Percentiles rank a stretch among this genome's conserved stretches.
Evolutionary conservation across 306 rosid species (phyloP).

Genomic region (Astragalus glycyphyllos): DNA sequence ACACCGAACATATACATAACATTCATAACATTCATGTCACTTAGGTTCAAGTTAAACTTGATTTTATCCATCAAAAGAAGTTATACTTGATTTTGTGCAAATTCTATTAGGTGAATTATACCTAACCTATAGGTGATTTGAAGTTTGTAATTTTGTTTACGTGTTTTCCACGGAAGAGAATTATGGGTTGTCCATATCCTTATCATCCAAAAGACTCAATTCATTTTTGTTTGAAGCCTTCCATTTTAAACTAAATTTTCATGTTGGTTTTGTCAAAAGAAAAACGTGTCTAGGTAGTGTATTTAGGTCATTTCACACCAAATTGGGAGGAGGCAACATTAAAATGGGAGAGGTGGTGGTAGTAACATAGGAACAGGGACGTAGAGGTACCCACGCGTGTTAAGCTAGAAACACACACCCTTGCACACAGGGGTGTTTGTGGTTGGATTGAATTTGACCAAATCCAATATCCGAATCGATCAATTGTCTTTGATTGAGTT

Average conservation of each 20-base stretch:
- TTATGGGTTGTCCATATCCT: not conserved
- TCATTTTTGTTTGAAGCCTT: not conserved
- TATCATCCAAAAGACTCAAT: not conserved
- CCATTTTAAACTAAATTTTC: not conserved
- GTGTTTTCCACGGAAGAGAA: not conserved
- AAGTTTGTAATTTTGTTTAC: not conserved
- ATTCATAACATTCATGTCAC: not conserved
- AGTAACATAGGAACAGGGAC: too few relatives aligned
- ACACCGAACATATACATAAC: not conserved
- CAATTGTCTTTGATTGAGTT: too few relatives aligned
- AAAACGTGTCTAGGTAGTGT: too few relatives aligned
- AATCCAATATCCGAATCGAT: too few relatives aligned
- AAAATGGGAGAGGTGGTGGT: too few relatives aligned
- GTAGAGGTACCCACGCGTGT: too few relatives aligned
- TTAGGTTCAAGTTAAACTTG: not conserved
- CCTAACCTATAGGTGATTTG: not conserved
- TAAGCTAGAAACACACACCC: too few relatives aligned
- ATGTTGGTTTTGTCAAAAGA: not conserved
- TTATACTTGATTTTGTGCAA: not conserved
- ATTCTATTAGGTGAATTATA: not conserved
- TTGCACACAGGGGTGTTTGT: too few relatives aligned
- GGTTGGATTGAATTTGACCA: too few relatives aligned
- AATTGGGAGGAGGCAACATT: too few relatives aligned
- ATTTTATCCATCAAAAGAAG: too few relatives aligned
- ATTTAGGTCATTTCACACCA: too few relatives aligned